Evolutionary conservation across 345 rosid species (phyloP).

Genomic region (Pelargonium nanum): DNA sequence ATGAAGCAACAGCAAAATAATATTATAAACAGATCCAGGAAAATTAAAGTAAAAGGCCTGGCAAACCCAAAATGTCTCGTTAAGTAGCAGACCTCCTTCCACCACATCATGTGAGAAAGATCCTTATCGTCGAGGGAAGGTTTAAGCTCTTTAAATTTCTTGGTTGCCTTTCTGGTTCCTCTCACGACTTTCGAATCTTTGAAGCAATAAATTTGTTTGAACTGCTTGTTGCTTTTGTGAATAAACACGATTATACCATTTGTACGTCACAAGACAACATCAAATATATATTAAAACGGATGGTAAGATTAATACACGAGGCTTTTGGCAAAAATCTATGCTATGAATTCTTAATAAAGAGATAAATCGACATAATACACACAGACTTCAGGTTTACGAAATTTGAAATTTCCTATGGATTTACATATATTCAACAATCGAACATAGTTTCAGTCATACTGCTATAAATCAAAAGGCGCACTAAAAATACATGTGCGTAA

Average conservation of each 20-base stretch:
- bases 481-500: too few relatives aligned
- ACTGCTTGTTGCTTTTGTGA: conserved; percentile 24
- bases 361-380: background rate
- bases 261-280: background rate
- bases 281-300: background rate
- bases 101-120: conserved; percentile 68
- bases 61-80: background rate
- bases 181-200: conserved; percentile 35
- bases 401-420: background rate
- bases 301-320: too few relatives aligned
- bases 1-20: conserved; percentile 1
- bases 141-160: conserved; percentile 34
- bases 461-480: background rate
- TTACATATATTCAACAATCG: background rate
- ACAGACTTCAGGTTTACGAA: background rate
- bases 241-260: conserved; percentile 2
- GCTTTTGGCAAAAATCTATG: too few relatives aligned
- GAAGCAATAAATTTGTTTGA: conserved; percentile 31
- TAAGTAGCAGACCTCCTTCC: conserved; percentile 61
- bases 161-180: conserved; percentile 36
- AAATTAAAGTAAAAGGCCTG: background rate
- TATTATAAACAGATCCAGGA: background rate
- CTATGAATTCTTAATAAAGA: background rate
- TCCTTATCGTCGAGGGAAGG: conserved; percentile 47
- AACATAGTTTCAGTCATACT: background rate